phyloP scores from a whole-genome alignment of 257 asterid genomes.

The Oldenlandia corymbosa region DNA sequence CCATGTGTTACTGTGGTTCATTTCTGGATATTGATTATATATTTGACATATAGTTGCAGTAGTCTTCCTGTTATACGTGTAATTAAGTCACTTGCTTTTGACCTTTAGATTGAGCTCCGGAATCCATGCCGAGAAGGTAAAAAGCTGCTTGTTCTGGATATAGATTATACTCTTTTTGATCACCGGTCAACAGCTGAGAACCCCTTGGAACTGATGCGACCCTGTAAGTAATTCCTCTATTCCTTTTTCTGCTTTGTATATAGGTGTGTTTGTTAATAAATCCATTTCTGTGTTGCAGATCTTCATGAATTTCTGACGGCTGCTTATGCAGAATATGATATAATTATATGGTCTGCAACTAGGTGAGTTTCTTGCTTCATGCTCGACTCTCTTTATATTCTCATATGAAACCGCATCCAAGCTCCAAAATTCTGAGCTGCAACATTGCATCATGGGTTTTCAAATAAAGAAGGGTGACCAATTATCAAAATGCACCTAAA shows the following conservation, averaged over 20 bases:
- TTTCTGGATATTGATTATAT: background rate
- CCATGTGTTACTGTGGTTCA: background rate
- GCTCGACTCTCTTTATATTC: background rate
- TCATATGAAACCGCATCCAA: background rate
- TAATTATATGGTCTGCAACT: constrained; percentile 98
- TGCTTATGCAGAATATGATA: constrained; percentile 85
- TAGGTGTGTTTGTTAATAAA: constrained; percentile 4
- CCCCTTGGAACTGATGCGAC: constrained; percentile 89
- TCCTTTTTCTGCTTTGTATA: constrained; percentile 1
- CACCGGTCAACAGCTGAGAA: constrained; percentile 95
- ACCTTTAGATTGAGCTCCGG: constrained; percentile 62
- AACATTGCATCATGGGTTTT: background rate
- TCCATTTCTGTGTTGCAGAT: constrained; percentile 39
- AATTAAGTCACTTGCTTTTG: constrained; percentile 12
- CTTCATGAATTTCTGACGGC: constrained; percentile 96
- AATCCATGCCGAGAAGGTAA: constrained; percentile 93
- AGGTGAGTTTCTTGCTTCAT: constrained; percentile 35
- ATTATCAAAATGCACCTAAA: no score
- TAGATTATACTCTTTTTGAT: constrained; percentile 89
- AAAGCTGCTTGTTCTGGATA: constrained; percentile 87
- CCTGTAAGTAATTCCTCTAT: constrained; percentile 56
- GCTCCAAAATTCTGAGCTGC: background rate
- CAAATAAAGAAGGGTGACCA: background rate
- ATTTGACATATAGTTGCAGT: background rate
- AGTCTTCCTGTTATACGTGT: background rate